Evolutionary conservation across 164 flowering plant genomes (phyloP).

Genomic region (Kalanchoe fedtschenkoi): DNA sequence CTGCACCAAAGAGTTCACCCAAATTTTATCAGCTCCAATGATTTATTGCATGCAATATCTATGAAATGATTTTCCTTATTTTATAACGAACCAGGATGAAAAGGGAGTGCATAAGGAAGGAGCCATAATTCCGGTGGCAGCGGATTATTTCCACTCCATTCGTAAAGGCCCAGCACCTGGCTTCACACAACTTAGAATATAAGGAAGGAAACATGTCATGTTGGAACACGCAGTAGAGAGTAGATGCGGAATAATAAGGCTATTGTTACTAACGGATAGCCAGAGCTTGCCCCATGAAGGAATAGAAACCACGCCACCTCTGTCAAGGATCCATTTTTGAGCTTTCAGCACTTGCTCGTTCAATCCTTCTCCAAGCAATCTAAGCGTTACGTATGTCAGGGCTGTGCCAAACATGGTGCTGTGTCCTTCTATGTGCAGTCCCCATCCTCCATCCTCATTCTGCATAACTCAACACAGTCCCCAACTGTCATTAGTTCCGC

Average conservation of each 20-base stretch:
- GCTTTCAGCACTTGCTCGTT: constrained; percentile 35
- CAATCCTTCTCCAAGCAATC: constrained; percentile 53
- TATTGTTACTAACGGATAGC: constrained; percentile 25
- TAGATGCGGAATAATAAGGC: not conserved
- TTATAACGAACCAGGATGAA: constrained; percentile 35
- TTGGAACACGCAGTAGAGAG: too few relatives aligned
- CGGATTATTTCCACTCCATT: constrained; percentile 43
- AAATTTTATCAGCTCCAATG: not conserved
- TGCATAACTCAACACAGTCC: constrained; percentile 13
- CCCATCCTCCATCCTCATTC: constrained; percentile 90
- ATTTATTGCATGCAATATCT: too few relatives aligned
- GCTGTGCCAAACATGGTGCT: constrained; percentile 65
- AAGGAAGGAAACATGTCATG: not conserved
- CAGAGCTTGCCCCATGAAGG: constrained; percentile 55
- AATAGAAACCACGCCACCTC: constrained; percentile 29
- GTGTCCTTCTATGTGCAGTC: too few relatives aligned
- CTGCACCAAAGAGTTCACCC: constrained; percentile 25
- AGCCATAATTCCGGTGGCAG: constrained; percentile 47
- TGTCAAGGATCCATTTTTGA: constrained; percentile 40
- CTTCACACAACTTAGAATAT: constrained; percentile 21
- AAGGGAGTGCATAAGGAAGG: constrained; percentile 25
- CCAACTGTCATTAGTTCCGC: too few relatives aligned
- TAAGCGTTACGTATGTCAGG: constrained; percentile 38
- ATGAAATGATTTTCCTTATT: not conserved
- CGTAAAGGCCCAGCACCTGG: constrained; percentile 42